phyloP scores from a whole-genome alignment of 768 basidiomycete genomes.

The Panaeolus cyanescens region DNA sequence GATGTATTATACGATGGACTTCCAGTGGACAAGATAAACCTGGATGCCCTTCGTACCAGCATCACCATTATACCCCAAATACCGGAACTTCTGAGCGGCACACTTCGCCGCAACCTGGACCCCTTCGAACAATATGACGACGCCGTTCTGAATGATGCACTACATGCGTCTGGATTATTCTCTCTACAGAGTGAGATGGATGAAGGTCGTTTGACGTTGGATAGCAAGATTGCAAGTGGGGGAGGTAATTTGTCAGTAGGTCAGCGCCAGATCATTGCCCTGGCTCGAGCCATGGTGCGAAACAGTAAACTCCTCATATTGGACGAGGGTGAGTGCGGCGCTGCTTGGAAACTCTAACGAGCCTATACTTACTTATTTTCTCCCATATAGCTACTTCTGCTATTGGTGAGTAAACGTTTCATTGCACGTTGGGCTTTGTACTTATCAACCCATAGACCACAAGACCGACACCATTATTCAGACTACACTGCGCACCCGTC shows the following conservation, averaged over 20 bases:
- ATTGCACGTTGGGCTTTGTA: not conserved
- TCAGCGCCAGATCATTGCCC: constrained; percentile 69
- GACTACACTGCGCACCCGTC: constrained; percentile 63
- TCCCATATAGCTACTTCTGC: constrained; percentile 35
- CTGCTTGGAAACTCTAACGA: constrained; percentile 20
- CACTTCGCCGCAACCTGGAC: constrained; percentile 64
- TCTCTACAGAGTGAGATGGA: constrained; percentile 42
- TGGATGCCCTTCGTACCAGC: constrained; percentile 51
- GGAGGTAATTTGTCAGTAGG: constrained; percentile 77
- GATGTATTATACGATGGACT: constrained; percentile 54
- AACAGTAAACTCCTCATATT: constrained; percentile 62
- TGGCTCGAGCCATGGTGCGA: constrained; percentile 62
- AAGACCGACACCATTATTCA: constrained; percentile 72
- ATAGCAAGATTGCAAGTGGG: constrained; percentile 47
- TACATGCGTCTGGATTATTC: constrained; percentile 40
- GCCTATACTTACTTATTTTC: not conserved
- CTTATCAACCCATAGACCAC: constrained; percentile 37
- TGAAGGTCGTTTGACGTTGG: constrained; percentile 49
- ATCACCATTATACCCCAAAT: constrained; percentile 38
- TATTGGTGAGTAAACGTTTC: constrained; percentile 36
- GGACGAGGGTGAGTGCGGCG: constrained; percentile 43
- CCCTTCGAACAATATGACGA: constrained; percentile 64
- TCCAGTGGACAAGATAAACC: constrained; percentile 45
- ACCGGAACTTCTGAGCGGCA: constrained; percentile 30
- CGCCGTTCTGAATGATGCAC: constrained; percentile 35